These are phyloP conservation scores for Fragosphaeria purpurea DNA, from an alignment of 2,329 filamentous ascomycete genomes.

Conservation along the genomic window DNA sequence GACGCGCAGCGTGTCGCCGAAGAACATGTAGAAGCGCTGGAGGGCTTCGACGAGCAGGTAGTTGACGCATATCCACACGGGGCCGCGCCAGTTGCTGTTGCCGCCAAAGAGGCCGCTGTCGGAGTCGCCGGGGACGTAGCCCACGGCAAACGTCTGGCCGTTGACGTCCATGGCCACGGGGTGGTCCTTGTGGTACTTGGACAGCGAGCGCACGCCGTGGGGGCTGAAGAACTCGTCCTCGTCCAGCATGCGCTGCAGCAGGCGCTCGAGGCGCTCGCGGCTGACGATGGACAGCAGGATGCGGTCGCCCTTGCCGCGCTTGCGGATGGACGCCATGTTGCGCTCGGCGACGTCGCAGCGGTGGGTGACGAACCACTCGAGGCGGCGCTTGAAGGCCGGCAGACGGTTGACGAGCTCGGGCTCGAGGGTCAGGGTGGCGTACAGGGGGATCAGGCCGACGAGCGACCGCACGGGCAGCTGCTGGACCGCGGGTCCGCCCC, in stretches of 20 bases:
- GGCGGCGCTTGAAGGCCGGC: constrained; percentile 81
- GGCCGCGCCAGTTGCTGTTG: constrained; percentile 96
- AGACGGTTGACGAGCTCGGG: constrained; percentile 88
- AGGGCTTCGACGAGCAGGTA: constrained; percentile 88
- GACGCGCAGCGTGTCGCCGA: constrained; percentile 76
- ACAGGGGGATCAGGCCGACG: constrained; percentile 87
- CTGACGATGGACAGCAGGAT: constrained; percentile 84
- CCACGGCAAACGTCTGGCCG: constrained; percentile 76
- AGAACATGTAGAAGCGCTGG: constrained; percentile 94
- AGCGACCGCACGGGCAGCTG: constrained; percentile 87
- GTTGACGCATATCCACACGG: constrained; percentile 94
- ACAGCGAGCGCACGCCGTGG: constrained; percentile 84
- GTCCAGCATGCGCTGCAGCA: constrained; percentile 84
- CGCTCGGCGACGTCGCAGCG: constrained; percentile 77
- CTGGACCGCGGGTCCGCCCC: constrained; percentile 86
- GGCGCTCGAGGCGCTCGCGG: constrained; percentile 83
- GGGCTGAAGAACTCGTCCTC: constrained; percentile 88
- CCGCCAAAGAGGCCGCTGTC: constrained; percentile 92
- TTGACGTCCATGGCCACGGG: constrained; percentile 96
- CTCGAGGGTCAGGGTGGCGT: constrained; percentile 83
- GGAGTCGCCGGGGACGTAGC: constrained; percentile 90
- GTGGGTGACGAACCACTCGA: constrained; percentile 92
- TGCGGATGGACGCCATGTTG: constrained; percentile 88
- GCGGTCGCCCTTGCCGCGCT: constrained; percentile 80
- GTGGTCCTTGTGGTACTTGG: constrained; percentile 80